A percentile compares a stretch with the other conserved stretches of the same genome.
These are phyloP conservation scores for Cytospora chrysosperma DNA, from an alignment of 2,329 filamentous ascomycete genomes.

Conservation along the genomic window DNA sequence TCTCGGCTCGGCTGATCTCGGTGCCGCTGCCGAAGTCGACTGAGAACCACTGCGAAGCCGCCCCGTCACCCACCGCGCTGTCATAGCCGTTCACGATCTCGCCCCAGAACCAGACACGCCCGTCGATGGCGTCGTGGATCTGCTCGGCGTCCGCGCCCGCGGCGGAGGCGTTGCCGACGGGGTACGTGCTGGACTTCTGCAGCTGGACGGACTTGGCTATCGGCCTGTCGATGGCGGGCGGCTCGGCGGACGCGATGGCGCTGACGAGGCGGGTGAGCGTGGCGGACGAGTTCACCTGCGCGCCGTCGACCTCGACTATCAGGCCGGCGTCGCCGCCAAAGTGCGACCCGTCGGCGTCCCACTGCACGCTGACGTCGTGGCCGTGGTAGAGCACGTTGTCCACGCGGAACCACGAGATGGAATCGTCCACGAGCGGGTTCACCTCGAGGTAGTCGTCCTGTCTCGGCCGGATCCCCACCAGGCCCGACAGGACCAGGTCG, in stretches of 20 bases:
- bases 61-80: slow-evolving; percentile 31
- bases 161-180: slow-evolving; percentile 34
- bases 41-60: slow-evolving; percentile 35
- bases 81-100: slow-evolving; percentile 41
- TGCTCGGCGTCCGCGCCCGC: slow-evolving; percentile 28
- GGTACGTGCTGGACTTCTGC: slow-evolving; percentile 31
- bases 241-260: slow-evolving; percentile 12
- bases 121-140: slow-evolving; percentile 39
- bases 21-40: slow-evolving; percentile 37
- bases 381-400: slow-evolving; percentile 43
- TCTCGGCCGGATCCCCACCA: slow-evolving; percentile 42
- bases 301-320: slow-evolving; percentile 36
- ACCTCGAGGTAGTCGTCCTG: slow-evolving; percentile 40
- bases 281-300: slow-evolving; percentile 32
- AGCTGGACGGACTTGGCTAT: slow-evolving; percentile 40
- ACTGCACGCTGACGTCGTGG: slow-evolving; percentile 40
- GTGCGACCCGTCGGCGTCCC: slow-evolving; percentile 37
- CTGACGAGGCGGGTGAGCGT: slow-evolving; percentile 30
- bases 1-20: slow-evolving; percentile 33
- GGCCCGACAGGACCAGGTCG: slow-evolving; percentile 40
- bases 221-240: slow-evolving; percentile 31
- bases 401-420: slow-evolving; percentile 40
- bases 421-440: slow-evolving; percentile 37
- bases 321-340: slow-evolving; percentile 34
- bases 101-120: slow-evolving; percentile 40